Evolutionary conservation across 305 asterid genomes (phyloP).

Genomic region (Caryopteris hybrid): DNA sequence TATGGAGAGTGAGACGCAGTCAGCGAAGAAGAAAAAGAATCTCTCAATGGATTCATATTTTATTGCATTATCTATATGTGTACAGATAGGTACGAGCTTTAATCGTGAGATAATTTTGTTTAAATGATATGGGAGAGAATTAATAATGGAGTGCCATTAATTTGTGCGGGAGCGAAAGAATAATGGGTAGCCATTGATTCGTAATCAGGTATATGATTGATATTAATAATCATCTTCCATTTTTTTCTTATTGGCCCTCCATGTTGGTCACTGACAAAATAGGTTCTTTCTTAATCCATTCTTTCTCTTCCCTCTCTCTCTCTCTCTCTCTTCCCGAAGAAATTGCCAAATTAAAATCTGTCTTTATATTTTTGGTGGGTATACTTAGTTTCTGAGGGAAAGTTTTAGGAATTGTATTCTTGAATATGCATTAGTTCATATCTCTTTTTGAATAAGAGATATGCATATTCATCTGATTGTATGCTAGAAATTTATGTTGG

Average conservation of each 20-base stretch:
- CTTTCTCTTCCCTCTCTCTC: neutral
- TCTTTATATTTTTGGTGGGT: constrained; percentile 19
- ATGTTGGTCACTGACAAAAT: constrained; percentile 23
- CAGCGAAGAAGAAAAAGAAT: constrained; percentile 14
- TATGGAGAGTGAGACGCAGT: neutral
- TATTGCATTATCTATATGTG: neutral
- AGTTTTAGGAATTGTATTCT: neutral
- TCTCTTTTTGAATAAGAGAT: neutral
- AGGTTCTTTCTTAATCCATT: constrained; percentile 8
- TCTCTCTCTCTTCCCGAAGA: constrained; percentile 12
- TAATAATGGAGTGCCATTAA: constrained; percentile 26
- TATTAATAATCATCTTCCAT: constrained; percentile 3
- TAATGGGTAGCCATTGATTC: constrained; percentile 29
- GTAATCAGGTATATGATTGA: constrained; percentile 17
- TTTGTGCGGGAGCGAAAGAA: constrained; percentile 24
- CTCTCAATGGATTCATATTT: neutral
- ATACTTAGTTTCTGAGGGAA: too few relatives aligned
- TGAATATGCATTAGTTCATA: constrained; percentile 8
- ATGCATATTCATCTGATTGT: neutral
- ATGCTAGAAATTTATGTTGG: neutral
- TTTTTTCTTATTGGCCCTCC: constrained; percentile 32
- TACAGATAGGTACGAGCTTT: neutral
- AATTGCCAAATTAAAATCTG: constrained; percentile 15
- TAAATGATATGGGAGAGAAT: constrained; percentile 7
- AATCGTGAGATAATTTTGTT: neutral